Base-by-base conservation (phyloP, 306 rosid genomes). In the Glycine tomentella region DNA sequence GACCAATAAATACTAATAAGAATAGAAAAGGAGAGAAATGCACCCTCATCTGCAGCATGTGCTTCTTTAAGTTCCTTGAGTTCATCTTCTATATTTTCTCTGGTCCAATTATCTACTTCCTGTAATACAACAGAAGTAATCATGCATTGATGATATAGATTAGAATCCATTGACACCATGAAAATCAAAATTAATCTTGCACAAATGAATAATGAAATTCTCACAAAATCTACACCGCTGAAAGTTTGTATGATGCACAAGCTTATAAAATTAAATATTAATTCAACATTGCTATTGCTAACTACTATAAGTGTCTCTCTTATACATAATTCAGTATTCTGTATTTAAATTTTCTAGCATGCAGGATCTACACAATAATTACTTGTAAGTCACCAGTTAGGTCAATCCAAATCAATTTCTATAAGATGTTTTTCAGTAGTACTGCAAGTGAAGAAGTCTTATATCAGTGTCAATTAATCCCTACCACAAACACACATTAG, bases 1-100 rank as follows among this genome's bases (percentile, higher is more conserved):
- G 49, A 62, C 44, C 49, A 48, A 65, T 4, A 74, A 66, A 82
- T 52, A 57, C 10, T 17, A 56, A 75, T 6, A 44, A 51, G 14
- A 76, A 36, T 31, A 15, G 69, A 52, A 40, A 79, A 55, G 6
- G 48, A 76, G 64, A 48, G 74, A 66, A 45, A 76, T 69, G 42
- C 69, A 95, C 99, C 99, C 85, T 95, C 95, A 74, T 95, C 99
- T 79, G 89, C 97, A 72, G 94, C 98, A 83, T 93, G 97, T 76
- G 88, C 97, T 82, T 91, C 87, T 87, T 95, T 95, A 34, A 95
- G 82, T 87, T 92, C 96, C 87, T 83, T 81, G 63, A 95, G 94
- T 84, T 95, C 97, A 36, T 93, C 90, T 81, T 85, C 87, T 80
- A 90, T 86, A 83, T 89, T 97, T 80, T 95, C 96, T 76, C 77